Percentiles rank a stretch among this genome's conserved stretches.
phyloP scores from a whole-genome alignment of 2,329 filamentous ascomycete genomes.

The Colletotrichum liaoningense region DNA sequence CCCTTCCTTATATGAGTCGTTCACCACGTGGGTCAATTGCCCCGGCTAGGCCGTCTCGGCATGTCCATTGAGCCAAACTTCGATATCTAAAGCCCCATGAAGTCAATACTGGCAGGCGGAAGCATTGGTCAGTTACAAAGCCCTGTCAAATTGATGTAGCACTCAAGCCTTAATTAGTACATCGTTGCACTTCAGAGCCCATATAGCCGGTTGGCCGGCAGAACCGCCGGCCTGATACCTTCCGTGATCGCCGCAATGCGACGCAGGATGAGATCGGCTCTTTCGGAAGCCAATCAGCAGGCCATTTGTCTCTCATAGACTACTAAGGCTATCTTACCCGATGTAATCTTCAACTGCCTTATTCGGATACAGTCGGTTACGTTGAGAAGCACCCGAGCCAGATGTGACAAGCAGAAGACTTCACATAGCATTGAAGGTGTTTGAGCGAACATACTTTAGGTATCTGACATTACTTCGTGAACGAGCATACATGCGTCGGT shows the following conservation, averaged over 20 bases:
- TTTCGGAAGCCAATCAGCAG: background rate
- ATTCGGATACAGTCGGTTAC: too few relatives aligned
- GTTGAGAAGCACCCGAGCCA: too few relatives aligned
- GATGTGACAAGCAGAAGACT: background rate
- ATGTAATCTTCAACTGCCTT: background rate
- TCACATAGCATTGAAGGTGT: background rate
- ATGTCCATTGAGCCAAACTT: background rate
- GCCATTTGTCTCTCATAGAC: background rate
- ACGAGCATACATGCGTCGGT: background rate
- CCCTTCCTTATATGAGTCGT: background rate
- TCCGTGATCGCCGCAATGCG: constrained; percentile 9
- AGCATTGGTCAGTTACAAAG: background rate
- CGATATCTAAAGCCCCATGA: background rate
- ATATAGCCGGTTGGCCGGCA: constrained; percentile 23
- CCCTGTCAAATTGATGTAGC: background rate
- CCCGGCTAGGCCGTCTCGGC: background rate
- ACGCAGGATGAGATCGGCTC: background rate
- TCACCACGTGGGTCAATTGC: background rate
- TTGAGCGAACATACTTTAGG: background rate
- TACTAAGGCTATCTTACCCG: background rate
- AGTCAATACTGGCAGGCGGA: too few relatives aligned
- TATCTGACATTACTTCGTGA: background rate
- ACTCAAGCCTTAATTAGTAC: too few relatives aligned
- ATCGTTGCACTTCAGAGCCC: constrained; percentile 7
- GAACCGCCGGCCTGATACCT: constrained; percentile 9